Evolutionary conservation across 2,329 filamentous ascomycete species (phyloP).

Genomic region (Phaeosphaeriaceae sp.): DNA sequence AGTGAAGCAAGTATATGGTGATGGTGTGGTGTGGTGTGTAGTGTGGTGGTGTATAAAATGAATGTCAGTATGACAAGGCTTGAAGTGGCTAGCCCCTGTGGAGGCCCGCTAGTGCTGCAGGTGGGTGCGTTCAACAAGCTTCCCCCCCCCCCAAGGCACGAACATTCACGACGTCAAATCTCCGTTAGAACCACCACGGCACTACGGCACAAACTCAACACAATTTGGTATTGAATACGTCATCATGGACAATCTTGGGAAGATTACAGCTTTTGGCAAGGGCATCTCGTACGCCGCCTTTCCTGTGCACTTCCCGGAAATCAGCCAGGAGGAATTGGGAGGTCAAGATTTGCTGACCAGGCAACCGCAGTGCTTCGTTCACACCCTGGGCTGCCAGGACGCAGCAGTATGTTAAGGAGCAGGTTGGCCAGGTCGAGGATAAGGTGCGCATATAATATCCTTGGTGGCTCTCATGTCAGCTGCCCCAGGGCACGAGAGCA

Average conservation of each 20-base stretch:
- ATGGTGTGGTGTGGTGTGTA: too few species aligned
- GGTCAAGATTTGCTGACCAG: conserved; percentile 44
- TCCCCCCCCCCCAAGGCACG: conserved; percentile 18
- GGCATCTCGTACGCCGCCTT: conserved; percentile 70
- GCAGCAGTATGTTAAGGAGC: conserved; percentile 97
- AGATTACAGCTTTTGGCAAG: conserved; percentile 73
- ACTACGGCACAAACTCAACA: conserved; percentile 5
- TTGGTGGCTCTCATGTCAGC: too few species aligned
- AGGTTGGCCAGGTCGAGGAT: conserved; percentile 92
- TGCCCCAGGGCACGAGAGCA: too few species aligned
- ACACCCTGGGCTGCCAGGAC: conserved; percentile 92
- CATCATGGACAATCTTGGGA: conserved; percentile 76
- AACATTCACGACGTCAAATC: conserved; percentile 16
- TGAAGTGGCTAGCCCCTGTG: conserved; percentile 8
- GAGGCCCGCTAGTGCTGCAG: not conserved
- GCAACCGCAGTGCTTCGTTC: conserved; percentile 74
- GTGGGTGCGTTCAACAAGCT: conserved; percentile 18
- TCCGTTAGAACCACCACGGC: conserved; percentile 8
- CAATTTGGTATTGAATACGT: conserved; percentile 3
- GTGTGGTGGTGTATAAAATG: too few species aligned
- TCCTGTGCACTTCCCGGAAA: too few species aligned
- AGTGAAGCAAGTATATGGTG: too few species aligned
- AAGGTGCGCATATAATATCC: conserved; percentile 64
- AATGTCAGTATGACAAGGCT: too few species aligned
- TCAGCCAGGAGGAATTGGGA: too few species aligned